A percentile compares a stretch with the other conserved stretches of the same genome.
phyloP scores from a whole-genome alignment of 2,329 filamentous ascomycete species.

The Aspergillus awamori region DNA sequence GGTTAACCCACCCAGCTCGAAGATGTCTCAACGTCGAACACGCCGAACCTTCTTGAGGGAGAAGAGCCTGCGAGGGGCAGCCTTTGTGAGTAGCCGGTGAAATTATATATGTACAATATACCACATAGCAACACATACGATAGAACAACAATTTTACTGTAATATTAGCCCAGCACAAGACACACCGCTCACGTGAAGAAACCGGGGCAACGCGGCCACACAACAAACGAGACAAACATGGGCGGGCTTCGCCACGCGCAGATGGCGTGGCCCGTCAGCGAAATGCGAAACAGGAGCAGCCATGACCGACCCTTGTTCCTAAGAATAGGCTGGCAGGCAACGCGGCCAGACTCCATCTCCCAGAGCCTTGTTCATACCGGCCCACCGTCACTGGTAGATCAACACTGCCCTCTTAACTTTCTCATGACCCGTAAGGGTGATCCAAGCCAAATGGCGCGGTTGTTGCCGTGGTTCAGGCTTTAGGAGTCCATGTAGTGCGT shows the following conservation, averaged over 20 bases:
- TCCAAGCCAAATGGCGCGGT: slow-evolving; percentile 2
- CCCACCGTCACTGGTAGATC: slow-evolving; percentile 15
- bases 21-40: slow-evolving; percentile 9
- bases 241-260: neutral
- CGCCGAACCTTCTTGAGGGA: slow-evolving; percentile 8
- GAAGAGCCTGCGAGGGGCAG: neutral
- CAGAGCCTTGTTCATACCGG: slow-evolving; percentile 3
- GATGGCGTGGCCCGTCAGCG: slow-evolving; percentile 7
- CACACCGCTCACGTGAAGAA: neutral
- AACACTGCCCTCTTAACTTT: slow-evolving; percentile 13
- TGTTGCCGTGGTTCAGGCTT: neutral
- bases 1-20: slow-evolving; percentile 15
- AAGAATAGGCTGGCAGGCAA: slow-evolving; percentile 22
- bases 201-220: slow-evolving; percentile 1
- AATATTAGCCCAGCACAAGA: neutral
- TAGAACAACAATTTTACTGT: neutral
- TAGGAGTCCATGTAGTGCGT: neutral
- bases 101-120: neutral
- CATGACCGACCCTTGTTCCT: slow-evolving; percentile 11
- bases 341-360: slow-evolving; percentile 15
- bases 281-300: slow-evolving; percentile 3
- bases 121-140: neutral
- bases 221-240: slow-evolving; percentile 7
- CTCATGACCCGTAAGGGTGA: neutral
- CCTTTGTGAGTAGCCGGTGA: slow-evolving; percentile 4